A percentile compares a stretch with the other conserved stretches of the same genome.
Evolutionary conservation across 2,329 filamentous ascomycete genomes (phyloP).

Genomic region (Aciculosporium take): DNA sequence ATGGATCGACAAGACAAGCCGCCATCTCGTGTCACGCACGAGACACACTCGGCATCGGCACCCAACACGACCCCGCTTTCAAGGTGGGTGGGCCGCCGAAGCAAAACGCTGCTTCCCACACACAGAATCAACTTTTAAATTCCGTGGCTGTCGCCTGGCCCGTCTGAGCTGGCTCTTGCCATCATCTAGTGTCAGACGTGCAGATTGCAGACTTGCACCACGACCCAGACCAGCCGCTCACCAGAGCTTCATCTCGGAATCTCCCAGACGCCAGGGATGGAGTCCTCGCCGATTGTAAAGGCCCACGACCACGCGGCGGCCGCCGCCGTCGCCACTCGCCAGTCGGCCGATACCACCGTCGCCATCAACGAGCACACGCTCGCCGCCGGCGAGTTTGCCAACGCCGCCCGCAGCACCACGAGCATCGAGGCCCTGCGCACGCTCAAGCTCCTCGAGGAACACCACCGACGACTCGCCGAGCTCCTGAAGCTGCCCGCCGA

Average conservation of each 20-base stretch:
- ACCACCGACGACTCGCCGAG: conserved; percentile 72
- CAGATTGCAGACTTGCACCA: no score
- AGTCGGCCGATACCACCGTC: conserved; percentile 61
- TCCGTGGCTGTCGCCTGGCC: neutral
- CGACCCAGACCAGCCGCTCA: no score
- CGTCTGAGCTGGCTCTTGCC: no score
- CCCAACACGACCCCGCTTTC: no score
- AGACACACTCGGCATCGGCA: no score
- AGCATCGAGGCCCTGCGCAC: conserved; percentile 66
- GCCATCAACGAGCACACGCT: conserved; percentile 79
- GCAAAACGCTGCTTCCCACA: no score
- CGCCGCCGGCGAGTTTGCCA: conserved; percentile 78
- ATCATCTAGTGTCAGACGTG: no score
- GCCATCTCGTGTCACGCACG: no score
- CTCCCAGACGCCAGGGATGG: conserved; percentile 15
- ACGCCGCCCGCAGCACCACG: conserved; percentile 58
- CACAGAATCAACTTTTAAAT: no score
- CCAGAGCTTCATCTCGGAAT: no score
- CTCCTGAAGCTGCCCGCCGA: conserved; percentile 58
- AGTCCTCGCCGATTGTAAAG: conserved; percentile 32
- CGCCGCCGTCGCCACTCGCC: conserved; percentile 63
- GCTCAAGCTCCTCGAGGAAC: conserved; percentile 69
- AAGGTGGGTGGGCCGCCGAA: no score
- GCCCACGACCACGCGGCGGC: conserved; percentile 83
- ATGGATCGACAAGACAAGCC: no score